These are phyloP conservation scores for Asterochloris erici DNA, from an alignment of 139 green algal genomes.

Conservation along the genomic window DNA sequence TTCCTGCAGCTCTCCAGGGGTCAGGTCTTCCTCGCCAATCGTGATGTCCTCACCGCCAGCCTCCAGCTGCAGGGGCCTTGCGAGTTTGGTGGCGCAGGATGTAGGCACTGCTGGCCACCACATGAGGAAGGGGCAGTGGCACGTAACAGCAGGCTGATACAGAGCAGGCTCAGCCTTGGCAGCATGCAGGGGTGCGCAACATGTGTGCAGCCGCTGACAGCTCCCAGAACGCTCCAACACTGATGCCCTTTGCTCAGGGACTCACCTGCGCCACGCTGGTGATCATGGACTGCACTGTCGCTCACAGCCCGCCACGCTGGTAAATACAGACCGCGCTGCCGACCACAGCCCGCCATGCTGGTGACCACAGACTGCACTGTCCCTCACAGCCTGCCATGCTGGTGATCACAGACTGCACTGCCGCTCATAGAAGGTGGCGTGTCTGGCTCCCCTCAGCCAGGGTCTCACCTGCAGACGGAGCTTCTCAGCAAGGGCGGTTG, in stretches of 20 bases:
- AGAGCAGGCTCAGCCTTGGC: background rate
- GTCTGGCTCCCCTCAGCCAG: background rate
- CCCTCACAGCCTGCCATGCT: too few relatives aligned
- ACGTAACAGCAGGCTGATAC: background rate
- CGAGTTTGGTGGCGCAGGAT: background rate
- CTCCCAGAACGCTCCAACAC: background rate
- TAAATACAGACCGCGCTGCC: too few relatives aligned
- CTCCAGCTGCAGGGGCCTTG: background rate
- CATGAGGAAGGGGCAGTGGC: background rate
- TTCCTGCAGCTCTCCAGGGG: constrained; percentile 28
- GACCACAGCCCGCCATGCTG: too few relatives aligned
- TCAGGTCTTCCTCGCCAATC: constrained; percentile 35
- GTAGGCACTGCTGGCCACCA: background rate
- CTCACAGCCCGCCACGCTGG: too few relatives aligned
- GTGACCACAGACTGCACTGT: too few relatives aligned
- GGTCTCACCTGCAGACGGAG: background rate
- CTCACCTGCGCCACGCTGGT: too few relatives aligned
- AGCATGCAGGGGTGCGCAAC: background rate
- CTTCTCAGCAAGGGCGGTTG: background rate
- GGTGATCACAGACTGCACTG: too few relatives aligned
- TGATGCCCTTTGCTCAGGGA: too few relatives aligned
- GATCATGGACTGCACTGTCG: too few relatives aligned
- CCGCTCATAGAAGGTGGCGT: too few relatives aligned
- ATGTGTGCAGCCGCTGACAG: too few relatives aligned
- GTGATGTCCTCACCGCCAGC: background rate